Conservation (phyloP, 2,329 filamentous ascomycete species). For the Aspergillus phoenicis region DNA sequence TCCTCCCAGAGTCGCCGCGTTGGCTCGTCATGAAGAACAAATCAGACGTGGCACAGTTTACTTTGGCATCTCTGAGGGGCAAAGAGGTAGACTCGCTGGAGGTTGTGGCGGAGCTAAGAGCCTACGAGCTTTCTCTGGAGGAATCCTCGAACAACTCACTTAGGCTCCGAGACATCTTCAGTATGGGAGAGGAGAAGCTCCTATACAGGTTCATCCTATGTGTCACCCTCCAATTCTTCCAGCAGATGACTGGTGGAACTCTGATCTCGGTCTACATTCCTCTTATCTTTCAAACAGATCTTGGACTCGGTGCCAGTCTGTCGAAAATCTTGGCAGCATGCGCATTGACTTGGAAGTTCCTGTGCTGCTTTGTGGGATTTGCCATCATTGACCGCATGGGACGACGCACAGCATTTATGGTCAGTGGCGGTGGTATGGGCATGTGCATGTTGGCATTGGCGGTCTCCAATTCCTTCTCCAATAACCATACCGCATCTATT, state of each 20-base stretch:
- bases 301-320: slow-evolving; percentile 10
- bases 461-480: slow-evolving; percentile 18
- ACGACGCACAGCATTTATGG: slow-evolving; percentile 22
- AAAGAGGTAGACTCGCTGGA: slow-evolving; percentile 35
- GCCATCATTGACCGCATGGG: slow-evolving; percentile 22
- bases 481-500: slow-evolving; percentile 13
- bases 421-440: slow-evolving; percentile 22
- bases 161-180: slow-evolving; percentile 53
- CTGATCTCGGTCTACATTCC: slow-evolving; percentile 46
- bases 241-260: slow-evolving; percentile 39
- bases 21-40: slow-evolving; percentile 35
- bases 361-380: slow-evolving; percentile 20
- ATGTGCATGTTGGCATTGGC: slow-evolving; percentile 21
- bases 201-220: slow-evolving; percentile 53
- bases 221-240: slow-evolving; percentile 54
- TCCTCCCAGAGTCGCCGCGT: slow-evolving; percentile 40
- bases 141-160: slow-evolving; percentile 47
- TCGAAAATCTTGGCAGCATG: slow-evolving; percentile 20
- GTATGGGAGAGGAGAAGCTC: slow-evolving; percentile 52
- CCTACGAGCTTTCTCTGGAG: slow-evolving; percentile 51
- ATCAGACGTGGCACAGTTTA: slow-evolving; percentile 26
- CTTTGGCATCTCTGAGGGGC: slow-evolving; percentile 21
- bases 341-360: slow-evolving; percentile 22
- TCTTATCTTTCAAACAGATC: slow-evolving; percentile 20
- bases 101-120: slow-evolving; percentile 48